Evolutionary conservation across 2,329 filamentous ascomycete genomes (phyloP).

Genomic region (Aaosphaeria pasadenensis): DNA sequence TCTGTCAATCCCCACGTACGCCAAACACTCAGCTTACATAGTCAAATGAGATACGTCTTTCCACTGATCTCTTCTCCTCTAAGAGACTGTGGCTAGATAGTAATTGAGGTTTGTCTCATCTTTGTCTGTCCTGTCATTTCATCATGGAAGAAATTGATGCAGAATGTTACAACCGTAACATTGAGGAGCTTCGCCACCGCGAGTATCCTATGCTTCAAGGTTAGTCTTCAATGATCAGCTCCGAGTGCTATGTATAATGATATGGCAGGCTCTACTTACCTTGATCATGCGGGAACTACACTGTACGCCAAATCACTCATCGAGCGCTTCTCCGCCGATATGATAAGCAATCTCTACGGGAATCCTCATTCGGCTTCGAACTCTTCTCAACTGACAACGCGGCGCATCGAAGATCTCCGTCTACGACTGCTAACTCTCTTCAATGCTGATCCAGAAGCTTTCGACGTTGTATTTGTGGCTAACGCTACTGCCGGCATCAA

Average conservation of each 20-base stretch:
- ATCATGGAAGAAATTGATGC: conserved; percentile 26
- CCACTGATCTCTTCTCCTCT: too few species aligned
- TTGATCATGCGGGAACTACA: conserved; percentile 96
- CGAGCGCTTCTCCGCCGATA: conserved; percentile 73
- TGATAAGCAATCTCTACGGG: conserved; percentile 76
- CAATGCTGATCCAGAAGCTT: conserved; percentile 74
- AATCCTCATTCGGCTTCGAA: conserved; percentile 88
- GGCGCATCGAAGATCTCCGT: conserved; percentile 72
- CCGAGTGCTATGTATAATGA: not conserved
- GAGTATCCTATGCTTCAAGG: conserved; percentile 72
- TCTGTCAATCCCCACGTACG: too few species aligned
- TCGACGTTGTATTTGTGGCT: conserved; percentile 85
- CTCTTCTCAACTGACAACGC: conserved; percentile 74
- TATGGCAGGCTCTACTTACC: conserved; percentile 63
- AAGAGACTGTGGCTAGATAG: too few species aligned
- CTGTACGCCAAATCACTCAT: conserved; percentile 77
- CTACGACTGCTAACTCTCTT: conserved; percentile 72
- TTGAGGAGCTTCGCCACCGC: conserved; percentile 57
- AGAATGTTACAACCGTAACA: conserved; percentile 53
- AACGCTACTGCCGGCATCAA: conserved; percentile 93
- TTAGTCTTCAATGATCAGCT: conserved; percentile 26
- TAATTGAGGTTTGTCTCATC: too few species aligned
- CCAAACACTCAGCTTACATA: too few species aligned
- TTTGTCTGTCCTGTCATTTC: too few species aligned
- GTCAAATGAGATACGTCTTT: too few species aligned